Percentiles rank a stretch among this genome's conserved stretches.
phyloP scores from a whole-genome alignment of 2,329 filamentous ascomycete species.

The Penicillium sp. region DNA sequence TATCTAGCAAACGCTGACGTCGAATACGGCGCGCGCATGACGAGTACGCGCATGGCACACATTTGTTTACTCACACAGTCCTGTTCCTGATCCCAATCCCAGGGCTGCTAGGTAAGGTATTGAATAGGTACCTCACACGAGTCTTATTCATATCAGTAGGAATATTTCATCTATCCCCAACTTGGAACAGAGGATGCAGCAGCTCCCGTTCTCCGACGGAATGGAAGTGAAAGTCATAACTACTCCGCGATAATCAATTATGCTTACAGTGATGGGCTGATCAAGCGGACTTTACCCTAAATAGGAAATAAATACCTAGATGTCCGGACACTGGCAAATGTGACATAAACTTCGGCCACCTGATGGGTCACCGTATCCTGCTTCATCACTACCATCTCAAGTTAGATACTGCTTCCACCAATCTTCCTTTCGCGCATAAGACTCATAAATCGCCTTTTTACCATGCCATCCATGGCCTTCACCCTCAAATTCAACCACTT shows the following conservation, averaged over 20 bases:
- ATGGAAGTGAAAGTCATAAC: constrained; percentile 27
- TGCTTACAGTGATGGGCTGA: constrained; percentile 46
- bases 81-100: constrained; percentile 30
- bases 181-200: constrained; percentile 30
- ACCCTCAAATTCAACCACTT: constrained; percentile 44
- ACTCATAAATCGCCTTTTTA: constrained; percentile 16
- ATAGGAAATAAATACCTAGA: no score
- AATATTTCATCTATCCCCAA: constrained; percentile 11
- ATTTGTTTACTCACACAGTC: constrained; percentile 43
- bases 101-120: no score
- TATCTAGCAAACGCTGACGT: constrained; percentile 41
- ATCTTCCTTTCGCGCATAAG: constrained; percentile 12
- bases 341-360: no score
- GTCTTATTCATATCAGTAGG: constrained; percentile 38
- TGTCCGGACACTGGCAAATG: no score
- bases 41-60: constrained; percentile 31
- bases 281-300: constrained; percentile 34
- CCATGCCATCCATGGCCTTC: constrained; percentile 47
- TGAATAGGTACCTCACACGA: constrained; percentile 17
- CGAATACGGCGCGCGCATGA: constrained; percentile 37
- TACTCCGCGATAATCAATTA: constrained; percentile 46
- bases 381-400: not conserved
- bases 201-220: constrained; percentile 31
- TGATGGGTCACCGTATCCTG: not conserved
- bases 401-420: constrained; percentile 17